These are phyloP conservation scores for Arctium lappa DNA, from an alignment of 129 eudicot genomes.

Conservation along the genomic window DNA sequence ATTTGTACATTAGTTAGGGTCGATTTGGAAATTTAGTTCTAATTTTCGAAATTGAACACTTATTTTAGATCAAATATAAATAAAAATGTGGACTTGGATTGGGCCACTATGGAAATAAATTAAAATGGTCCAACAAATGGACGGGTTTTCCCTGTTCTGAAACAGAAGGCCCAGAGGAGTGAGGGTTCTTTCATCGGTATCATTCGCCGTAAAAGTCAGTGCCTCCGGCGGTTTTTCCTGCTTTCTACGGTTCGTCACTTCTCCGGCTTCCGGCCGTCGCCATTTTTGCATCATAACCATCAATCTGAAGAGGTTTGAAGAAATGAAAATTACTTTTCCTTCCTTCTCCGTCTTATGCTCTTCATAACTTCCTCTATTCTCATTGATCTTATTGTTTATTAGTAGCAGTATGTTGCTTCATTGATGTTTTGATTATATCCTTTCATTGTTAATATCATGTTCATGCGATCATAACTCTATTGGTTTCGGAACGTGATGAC, in stretches of 20 bases:
- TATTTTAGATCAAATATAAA: too few relatives aligned
- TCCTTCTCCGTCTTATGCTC: background rate
- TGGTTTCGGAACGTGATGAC: background rate
- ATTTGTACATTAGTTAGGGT: too few relatives aligned
- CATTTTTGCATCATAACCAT: background rate
- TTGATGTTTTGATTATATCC: background rate
- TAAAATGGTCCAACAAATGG: background rate
- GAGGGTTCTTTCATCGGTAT: constrained; percentile 4
- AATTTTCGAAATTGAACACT: too few relatives aligned
- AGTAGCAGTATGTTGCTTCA: background rate
- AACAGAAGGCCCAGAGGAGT: background rate
- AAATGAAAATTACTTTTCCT: background rate
- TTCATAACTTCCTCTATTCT: background rate
- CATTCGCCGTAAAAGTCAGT: constrained; percentile 11
- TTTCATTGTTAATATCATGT: background rate
- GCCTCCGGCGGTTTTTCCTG: background rate
- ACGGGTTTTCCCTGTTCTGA: background rate
- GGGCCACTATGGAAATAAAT: too few relatives aligned
- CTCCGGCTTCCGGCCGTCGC: constrained; percentile 11
- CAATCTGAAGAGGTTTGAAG: background rate
- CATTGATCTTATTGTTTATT: background rate
- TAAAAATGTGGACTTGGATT: too few relatives aligned
- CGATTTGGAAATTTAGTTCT: too few relatives aligned
- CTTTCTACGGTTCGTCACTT: background rate
- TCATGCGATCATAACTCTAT: background rate